A percentile compares a stretch with the other conserved stretches of the same genome.
Conservation (phyloP, 768 basidiomycete genomes). For the Amyloporia xantha region DNA sequence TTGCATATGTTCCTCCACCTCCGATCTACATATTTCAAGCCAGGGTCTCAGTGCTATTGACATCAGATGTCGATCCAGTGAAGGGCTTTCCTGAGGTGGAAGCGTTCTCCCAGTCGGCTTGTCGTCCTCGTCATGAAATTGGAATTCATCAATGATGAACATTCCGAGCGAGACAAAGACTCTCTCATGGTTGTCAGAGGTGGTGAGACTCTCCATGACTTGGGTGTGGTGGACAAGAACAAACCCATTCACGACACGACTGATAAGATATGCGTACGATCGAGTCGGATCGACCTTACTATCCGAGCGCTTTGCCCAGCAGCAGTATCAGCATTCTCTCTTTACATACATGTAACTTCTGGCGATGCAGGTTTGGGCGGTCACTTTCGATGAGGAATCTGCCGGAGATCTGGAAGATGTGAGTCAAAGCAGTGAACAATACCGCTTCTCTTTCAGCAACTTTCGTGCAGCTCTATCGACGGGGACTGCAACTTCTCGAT, state of each 20-base stretch:
- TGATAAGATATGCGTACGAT: neutral
- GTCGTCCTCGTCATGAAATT: slow-evolving; percentile 52
- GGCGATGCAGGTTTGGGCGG: slow-evolving; percentile 37
- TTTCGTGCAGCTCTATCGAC: slow-evolving; percentile 45
- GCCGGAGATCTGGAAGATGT: slow-evolving; percentile 29
- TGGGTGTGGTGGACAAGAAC: neutral
- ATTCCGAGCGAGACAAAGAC: slow-evolving; percentile 71
- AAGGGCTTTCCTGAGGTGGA: slow-evolving; percentile 42
- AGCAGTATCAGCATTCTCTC: neutral
- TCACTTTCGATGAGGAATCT: slow-evolving; percentile 29
- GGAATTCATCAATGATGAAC: slow-evolving; percentile 87
- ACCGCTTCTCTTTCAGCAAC: neutral
- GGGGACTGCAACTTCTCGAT: slow-evolving; percentile 54
- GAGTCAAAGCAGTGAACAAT: slow-evolving; percentile 12
- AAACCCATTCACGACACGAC: neutral
- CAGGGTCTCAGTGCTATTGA: neutral
- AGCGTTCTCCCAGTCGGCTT: slow-evolving; percentile 38
- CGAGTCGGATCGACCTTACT: too few species aligned
- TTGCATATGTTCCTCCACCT: slow-evolving; percentile 81
- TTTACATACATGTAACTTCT: neutral
- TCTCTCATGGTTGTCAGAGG: slow-evolving; percentile 7
- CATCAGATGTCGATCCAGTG: neutral
- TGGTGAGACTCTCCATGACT: slow-evolving; percentile 7
- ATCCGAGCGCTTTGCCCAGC: too few species aligned
- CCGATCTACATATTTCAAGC: slow-evolving; percentile 58